These are phyloP conservation scores for Dimocarpus longan DNA, from an alignment of 345 rosid species.

Conservation along the genomic window DNA sequence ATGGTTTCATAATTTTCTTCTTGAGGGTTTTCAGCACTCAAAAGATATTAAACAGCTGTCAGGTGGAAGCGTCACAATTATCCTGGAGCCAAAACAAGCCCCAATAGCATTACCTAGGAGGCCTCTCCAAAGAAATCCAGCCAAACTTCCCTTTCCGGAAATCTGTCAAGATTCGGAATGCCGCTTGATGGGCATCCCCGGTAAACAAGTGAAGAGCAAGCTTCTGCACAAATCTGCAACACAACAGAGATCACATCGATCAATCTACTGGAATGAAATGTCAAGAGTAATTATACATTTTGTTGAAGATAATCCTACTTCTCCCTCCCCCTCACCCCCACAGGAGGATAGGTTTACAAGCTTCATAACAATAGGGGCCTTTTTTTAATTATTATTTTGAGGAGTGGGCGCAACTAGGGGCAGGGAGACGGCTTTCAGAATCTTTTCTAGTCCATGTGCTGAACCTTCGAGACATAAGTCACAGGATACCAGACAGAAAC, in stretches of 20 bases:
- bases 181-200: conserved; percentile 84
- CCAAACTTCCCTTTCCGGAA: conserved; percentile 92
- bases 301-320: neutral
- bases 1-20: conserved; percentile 15
- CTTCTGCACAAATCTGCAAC: conserved; percentile 76
- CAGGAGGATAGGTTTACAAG: no score
- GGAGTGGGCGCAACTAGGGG: no score
- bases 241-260: conserved; percentile 12
- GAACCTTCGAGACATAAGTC: neutral
- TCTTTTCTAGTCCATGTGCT: neutral
- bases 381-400: no score
- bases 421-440: neutral
- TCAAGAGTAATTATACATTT: neutral
- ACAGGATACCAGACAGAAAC: conserved; percentile 16
- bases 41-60: neutral
- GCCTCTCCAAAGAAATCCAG: conserved; percentile 78
- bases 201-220: conserved; percentile 72
- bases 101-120: conserved; percentile 43
- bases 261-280: neutral
- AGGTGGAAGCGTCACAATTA: neutral
- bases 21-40: neutral
- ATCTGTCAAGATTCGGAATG: conserved; percentile 76
- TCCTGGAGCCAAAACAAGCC: conserved; percentile 1
- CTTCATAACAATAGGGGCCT: no score
- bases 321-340: neutral